Percentiles rank a stretch among this genome's conserved stretches.
Conservation (phyloP, 805 yeast species). For the Wickerhamiella kurtzmanii region DNA sequence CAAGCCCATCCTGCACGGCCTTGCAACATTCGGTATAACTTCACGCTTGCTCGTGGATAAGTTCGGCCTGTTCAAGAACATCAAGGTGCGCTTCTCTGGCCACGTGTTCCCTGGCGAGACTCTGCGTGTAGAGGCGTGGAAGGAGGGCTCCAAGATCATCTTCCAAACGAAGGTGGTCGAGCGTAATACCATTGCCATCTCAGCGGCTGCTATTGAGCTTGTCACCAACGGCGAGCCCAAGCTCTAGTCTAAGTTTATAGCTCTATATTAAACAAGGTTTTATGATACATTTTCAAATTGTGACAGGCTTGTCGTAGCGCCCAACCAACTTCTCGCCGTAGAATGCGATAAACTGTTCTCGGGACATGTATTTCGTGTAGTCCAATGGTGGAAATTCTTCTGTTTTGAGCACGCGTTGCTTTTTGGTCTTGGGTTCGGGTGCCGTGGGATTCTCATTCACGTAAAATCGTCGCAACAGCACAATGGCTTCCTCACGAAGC, state of each 20-base stretch:
- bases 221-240: conserved; percentile 19
- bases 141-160: conserved; percentile 49
- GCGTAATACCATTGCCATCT: conserved; percentile 63
- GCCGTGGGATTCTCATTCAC: conserved; percentile 75
- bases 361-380: conserved; percentile 40
- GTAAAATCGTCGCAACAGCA: conserved; percentile 70
- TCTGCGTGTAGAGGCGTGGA: conserved; percentile 73
- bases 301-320: no score
- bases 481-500: conserved; percentile 65
- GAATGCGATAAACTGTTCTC: conserved; percentile 36
- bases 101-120: conserved; percentile 93
- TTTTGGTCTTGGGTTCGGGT: conserved; percentile 66
- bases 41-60: conserved; percentile 64
- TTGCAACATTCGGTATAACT: conserved; percentile 73
- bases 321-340: conserved; percentile 34
- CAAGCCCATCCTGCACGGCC: conserved; percentile 83
- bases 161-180: conserved; percentile 77
- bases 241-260: conserved; percentile 13
- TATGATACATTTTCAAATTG: background rate
- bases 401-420: conserved; percentile 36
- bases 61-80: conserved; percentile 68
- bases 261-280: background rate
- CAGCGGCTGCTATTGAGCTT: conserved; percentile 73
- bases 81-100: conserved; percentile 82
- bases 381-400: conserved; percentile 39